A percentile compares a stretch with the other conserved stretches of the same genome.
These are phyloP conservation scores for Cerioporus squamosus DNA, from an alignment of 1,284 basidiomycete genomes.

Conservation along the genomic window DNA sequence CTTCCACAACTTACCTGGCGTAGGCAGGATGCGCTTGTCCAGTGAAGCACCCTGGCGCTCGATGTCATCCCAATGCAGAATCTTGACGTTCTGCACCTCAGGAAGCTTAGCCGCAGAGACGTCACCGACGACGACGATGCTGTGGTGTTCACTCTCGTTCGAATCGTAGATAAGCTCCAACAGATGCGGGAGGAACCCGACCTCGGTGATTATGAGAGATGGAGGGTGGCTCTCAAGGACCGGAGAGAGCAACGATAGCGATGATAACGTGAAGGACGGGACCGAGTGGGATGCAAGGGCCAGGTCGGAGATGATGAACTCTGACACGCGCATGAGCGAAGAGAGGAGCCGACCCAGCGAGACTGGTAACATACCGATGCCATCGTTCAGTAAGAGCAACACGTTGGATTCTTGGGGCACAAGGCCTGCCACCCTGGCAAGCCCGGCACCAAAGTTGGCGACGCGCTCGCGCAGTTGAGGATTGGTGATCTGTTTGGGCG, in stretches of 20 bases:
- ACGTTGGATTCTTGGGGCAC: slow-evolving; percentile 68
- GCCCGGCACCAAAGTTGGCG: slow-evolving; percentile 69
- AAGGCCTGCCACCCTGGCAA: slow-evolving; percentile 62
- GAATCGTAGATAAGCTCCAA: slow-evolving; percentile 71
- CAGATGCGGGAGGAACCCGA: slow-evolving; percentile 62
- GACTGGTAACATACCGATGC: slow-evolving; percentile 54
- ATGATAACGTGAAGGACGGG: slow-evolving; percentile 69
- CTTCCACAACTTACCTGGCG: slow-evolving; percentile 50
- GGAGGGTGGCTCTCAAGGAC: slow-evolving; percentile 69
- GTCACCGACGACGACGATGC: slow-evolving; percentile 71
- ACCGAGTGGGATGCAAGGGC: slow-evolving; percentile 75
- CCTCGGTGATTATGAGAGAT: slow-evolving; percentile 70
- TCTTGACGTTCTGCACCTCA: slow-evolving; percentile 52
- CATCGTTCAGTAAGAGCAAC: slow-evolving; percentile 73
- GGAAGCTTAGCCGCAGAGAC: slow-evolving; percentile 42
- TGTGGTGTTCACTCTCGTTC: slow-evolving; percentile 52
- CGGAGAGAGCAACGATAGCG: slow-evolving; percentile 56
- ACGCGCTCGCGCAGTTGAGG: slow-evolving; percentile 65
- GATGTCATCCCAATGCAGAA: slow-evolving; percentile 66
- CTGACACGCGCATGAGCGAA: slow-evolving; percentile 39
- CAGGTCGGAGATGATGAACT: slow-evolving; percentile 77
- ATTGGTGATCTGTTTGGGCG: slow-evolving; percentile 64
- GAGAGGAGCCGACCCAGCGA: neutral
- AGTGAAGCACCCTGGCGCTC: slow-evolving; percentile 61
- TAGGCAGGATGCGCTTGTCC: slow-evolving; percentile 47